Percentiles rank a stretch among this genome's conserved stretches.
phyloP scores from a whole-genome alignment of 2,329 filamentous ascomycete genomes.

The Fonsecaea pedrosoi region DNA sequence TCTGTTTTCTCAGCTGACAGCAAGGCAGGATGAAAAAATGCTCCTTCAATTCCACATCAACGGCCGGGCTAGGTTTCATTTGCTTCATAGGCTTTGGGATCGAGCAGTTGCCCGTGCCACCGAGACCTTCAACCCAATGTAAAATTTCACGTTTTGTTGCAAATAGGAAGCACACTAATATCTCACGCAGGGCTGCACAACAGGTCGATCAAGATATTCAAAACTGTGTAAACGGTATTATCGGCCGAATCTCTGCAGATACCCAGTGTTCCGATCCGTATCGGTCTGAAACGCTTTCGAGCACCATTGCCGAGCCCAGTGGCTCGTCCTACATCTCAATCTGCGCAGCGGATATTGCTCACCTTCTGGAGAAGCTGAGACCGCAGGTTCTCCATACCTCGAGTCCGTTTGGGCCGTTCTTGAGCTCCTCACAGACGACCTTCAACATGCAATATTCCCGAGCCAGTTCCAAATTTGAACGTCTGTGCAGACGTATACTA shows the following conservation, averaged over 20 bases:
- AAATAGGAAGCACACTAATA: constrained; percentile 26
- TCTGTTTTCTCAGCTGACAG: constrained; percentile 45
- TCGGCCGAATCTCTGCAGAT: constrained; percentile 32
- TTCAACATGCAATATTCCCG: constrained; percentile 36
- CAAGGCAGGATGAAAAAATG: constrained; percentile 60
- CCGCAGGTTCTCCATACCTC: constrained; percentile 79
- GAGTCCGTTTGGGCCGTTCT: constrained; percentile 31
- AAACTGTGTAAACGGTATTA: constrained; percentile 29
- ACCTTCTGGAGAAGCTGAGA: constrained; percentile 60
- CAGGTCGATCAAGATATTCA: constrained; percentile 29
- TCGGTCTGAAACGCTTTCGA: background rate
- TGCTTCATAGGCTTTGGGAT: constrained; percentile 75
- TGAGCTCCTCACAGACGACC: constrained; percentile 32
- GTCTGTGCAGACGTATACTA: constrained; percentile 34
- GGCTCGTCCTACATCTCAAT: constrained; percentile 23
- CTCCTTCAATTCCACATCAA: constrained; percentile 92
- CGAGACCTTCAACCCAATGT: constrained; percentile 75
- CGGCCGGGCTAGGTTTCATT: constrained; percentile 82
- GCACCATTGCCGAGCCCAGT: background rate
- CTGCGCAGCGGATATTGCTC: constrained; percentile 37
- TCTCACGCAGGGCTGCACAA: constrained; percentile 42
- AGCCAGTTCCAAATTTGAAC: constrained; percentile 34
- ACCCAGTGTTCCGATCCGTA: constrained; percentile 31
- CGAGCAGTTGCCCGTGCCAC: constrained; percentile 80
- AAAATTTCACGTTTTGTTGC: constrained; percentile 39